Evolutionary conservation across 2,329 filamentous ascomycete genomes (phyloP).

Genomic region (Penicillium rolfsii): DNA sequence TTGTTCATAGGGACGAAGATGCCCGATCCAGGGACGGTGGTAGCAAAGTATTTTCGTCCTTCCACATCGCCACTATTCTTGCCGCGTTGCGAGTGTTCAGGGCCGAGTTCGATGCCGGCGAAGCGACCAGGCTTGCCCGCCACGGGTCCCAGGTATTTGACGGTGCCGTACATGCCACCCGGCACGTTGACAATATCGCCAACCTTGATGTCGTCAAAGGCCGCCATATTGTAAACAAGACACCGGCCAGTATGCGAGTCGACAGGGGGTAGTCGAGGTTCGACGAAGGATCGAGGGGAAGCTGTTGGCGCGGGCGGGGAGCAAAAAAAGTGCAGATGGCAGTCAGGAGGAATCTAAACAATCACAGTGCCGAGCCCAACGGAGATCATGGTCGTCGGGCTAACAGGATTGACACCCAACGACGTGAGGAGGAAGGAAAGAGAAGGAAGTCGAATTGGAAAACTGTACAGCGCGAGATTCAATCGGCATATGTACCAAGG

Average conservation of each 20-base stretch:
- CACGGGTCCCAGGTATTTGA: slow-evolving; percentile 86
- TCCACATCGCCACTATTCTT: slow-evolving; percentile 98
- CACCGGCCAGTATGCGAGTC: background rate
- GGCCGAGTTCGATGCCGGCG: slow-evolving; percentile 84
- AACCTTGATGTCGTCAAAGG: slow-evolving; percentile 62
- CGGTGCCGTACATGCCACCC: slow-evolving; percentile 85
- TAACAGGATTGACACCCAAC: slow-evolving; percentile 6
- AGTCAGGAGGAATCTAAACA: slow-evolving; percentile 20
- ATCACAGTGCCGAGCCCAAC: slow-evolving; percentile 14
- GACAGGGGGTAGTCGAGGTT: slow-evolving; percentile 6
- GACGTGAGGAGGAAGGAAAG: background rate
- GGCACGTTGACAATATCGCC: slow-evolving; percentile 90
- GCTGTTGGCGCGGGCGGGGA: slow-evolving; percentile 14
- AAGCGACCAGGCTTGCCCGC: slow-evolving; percentile 89
- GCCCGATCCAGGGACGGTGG: slow-evolving; percentile 75
- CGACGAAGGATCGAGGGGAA: slow-evolving; percentile 12
- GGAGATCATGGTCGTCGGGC: slow-evolving; percentile 18
- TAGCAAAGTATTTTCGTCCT: slow-evolving; percentile 80
- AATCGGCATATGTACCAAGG: slow-evolving; percentile 5
- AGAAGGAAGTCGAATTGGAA: background rate
- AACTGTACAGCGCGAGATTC: slow-evolving; percentile 2
- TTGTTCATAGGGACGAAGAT: slow-evolving; percentile 92
- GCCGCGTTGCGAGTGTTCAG: slow-evolving; percentile 77
- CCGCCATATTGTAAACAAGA: slow-evolving; percentile 36
- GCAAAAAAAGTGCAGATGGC: slow-evolving; percentile 17